Conservation (phyloP, 2,329 filamentous ascomycete species). For the Sarocladium brachiariae region DNA sequence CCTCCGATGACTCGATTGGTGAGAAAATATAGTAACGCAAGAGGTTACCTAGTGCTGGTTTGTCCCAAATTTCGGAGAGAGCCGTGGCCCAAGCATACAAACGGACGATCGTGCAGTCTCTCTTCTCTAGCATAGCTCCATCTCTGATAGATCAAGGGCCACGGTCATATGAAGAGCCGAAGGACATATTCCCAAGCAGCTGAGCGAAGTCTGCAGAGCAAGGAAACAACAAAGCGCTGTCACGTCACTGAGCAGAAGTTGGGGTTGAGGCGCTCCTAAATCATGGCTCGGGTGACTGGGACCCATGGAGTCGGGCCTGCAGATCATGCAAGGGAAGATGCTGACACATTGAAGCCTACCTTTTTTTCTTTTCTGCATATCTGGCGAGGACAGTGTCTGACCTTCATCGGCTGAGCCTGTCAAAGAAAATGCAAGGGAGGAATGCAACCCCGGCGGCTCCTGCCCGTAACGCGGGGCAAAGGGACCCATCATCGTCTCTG, state of each 20-base stretch:
- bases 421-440: slow-evolving; percentile 1
- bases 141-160: neutral
- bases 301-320: neutral
- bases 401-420: neutral
- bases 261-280: neutral
- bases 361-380: too few relatives aligned
- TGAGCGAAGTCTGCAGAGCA: too few relatives aligned
- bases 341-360: neutral
- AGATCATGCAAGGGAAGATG: slow-evolving; percentile 9
- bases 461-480: too few relatives aligned
- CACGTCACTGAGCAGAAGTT: too few relatives aligned
- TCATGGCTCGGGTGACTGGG: neutral
- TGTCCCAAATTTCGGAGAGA: neutral
- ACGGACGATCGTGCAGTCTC: neutral
- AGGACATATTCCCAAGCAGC: too few relatives aligned
- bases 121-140: neutral
- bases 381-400: neutral
- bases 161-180: slow-evolving; percentile 1
- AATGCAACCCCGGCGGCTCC: too few relatives aligned
- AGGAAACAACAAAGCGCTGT: neutral
- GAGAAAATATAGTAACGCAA: neutral
- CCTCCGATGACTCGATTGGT: slow-evolving; percentile 1
- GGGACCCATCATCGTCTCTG: slow-evolving; percentile 6
- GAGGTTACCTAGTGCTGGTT: neutral
- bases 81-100: neutral